Evolutionary conservation across 495 filamentous ascomycete species (phyloP).

Genomic region (Talaromyces wortmannii): DNA sequence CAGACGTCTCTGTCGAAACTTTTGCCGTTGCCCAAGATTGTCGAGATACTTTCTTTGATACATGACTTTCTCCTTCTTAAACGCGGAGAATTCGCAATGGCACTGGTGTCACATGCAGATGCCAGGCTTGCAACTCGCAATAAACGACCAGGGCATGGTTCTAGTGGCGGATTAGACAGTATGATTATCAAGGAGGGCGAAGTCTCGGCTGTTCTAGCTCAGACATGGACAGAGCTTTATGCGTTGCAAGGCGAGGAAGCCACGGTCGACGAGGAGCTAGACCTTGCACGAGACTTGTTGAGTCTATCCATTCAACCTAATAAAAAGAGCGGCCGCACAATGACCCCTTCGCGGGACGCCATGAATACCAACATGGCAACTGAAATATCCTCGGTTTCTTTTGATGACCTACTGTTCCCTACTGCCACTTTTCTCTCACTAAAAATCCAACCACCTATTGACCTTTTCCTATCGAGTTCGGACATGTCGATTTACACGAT

Average conservation of each 20-base stretch:
- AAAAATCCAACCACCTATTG: constrained; percentile 70
- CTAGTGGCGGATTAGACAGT: constrained; percentile 32
- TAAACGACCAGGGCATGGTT: constrained; percentile 15
- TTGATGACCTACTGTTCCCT: constrained; percentile 78
- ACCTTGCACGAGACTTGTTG: constrained; percentile 71
- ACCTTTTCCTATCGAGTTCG: constrained; percentile 71
- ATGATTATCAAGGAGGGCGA: constrained; percentile 82
- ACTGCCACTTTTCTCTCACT: constrained; percentile 64
- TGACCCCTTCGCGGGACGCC: constrained; percentile 32
- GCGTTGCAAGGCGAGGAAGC: constrained; percentile 68
- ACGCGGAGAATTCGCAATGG: constrained; percentile 83
- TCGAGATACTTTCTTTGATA: constrained; percentile 69
- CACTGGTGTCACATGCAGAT: constrained; percentile 78
- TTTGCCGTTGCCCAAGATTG: constrained; percentile 65
- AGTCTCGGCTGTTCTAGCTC: constrained; percentile 61
- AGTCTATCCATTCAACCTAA: constrained; percentile 49
- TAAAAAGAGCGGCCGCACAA: constrained; percentile 13
- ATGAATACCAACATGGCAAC: constrained; percentile 10
- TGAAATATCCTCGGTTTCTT: constrained; percentile 38
- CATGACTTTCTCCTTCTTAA: constrained; percentile 83
- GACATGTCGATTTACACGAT: constrained; percentile 74
- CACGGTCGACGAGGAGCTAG: constrained; percentile 64
- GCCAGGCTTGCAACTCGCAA: constrained; percentile 16
- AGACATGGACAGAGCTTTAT: constrained; percentile 71
- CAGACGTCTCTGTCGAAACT: constrained; percentile 74